phyloP scores from a whole-genome alignment of 2,329 filamentous ascomycete species.

The Fusarium avenaceum region DNA sequence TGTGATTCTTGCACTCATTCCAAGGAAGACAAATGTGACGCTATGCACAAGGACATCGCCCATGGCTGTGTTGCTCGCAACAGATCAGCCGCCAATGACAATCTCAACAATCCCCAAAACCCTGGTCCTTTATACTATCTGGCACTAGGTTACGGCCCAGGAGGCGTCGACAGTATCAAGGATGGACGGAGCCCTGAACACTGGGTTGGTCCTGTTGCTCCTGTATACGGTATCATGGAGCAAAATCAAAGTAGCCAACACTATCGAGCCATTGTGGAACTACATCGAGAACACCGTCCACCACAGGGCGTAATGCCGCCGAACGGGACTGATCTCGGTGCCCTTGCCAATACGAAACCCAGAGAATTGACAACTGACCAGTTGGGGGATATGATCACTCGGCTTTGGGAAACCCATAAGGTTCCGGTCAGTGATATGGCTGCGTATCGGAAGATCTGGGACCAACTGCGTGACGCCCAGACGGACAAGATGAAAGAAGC shows the following conservation, averaged over 20 bases:
- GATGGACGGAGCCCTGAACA: slow-evolving; percentile 36
- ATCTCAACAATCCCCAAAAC: too few relatives aligned
- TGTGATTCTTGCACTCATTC: slow-evolving; percentile 53
- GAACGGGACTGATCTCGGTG: background rate
- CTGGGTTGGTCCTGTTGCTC: slow-evolving; percentile 44
- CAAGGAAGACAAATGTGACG: slow-evolving; percentile 5
- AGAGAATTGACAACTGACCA: background rate
- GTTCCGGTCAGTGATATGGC: background rate
- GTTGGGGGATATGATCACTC: slow-evolving; percentile 6
- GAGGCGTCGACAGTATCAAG: slow-evolving; percentile 45
- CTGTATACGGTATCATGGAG: slow-evolving; percentile 28
- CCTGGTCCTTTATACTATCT: slow-evolving; percentile 55
- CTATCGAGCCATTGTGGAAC: background rate
- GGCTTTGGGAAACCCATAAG: background rate
- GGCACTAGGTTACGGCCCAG: slow-evolving; percentile 47
- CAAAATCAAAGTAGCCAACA: background rate
- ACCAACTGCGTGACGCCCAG: background rate
- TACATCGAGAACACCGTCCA: slow-evolving; percentile 23
- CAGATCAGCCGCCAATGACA: background rate
- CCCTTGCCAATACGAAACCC: background rate
- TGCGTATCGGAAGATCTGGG: slow-evolving; percentile 8
- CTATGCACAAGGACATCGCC: background rate
- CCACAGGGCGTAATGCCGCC: slow-evolving; percentile 5
- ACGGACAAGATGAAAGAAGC: background rate
- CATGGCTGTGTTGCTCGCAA: slow-evolving; percentile 22